Conservation (phyloP, 176 grass and related monocot species). For the Paspalum vaginatum region DNA sequence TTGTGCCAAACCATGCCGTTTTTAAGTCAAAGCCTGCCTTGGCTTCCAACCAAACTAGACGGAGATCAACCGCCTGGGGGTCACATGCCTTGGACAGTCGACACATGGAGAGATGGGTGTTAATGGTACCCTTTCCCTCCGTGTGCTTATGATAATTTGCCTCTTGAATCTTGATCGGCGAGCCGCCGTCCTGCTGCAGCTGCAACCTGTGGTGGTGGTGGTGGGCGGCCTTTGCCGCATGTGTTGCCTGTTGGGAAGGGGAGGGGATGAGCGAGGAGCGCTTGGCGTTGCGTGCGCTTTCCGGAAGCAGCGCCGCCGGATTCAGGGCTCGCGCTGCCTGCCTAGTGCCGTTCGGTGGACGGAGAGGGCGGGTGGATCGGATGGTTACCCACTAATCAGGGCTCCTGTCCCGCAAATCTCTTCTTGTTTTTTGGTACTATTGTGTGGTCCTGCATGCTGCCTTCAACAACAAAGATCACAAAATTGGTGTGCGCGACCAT, state of each 20-base stretch:
- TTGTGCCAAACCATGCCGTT: background rate
- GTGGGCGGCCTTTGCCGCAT: background rate
- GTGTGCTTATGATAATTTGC: background rate
- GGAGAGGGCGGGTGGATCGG: background rate
- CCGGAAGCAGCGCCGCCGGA: constrained; percentile 35
- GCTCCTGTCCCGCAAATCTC: background rate
- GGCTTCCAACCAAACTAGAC: background rate
- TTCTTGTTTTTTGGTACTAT: background rate
- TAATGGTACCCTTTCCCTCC: background rate
- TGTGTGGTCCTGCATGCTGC: background rate
- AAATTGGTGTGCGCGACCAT: background rate
- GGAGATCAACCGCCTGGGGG: background rate
- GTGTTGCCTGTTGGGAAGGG: background rate
- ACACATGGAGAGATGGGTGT: background rate
- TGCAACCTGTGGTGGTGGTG: background rate
- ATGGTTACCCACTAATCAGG: constrained; percentile 28
- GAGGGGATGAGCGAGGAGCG: background rate
- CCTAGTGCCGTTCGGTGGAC: constrained; percentile 38
- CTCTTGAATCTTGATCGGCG: constrained; percentile 9
- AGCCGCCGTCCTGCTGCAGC: background rate
- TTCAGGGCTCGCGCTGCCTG: background rate
- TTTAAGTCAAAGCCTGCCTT: background rate
- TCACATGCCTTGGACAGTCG: background rate
- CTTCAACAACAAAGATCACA: background rate
- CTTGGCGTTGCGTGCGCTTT: background rate